Conservation (phyloP, 352 stramenopile genomes). For the Thalassiosira livingstoniorum region DNA sequence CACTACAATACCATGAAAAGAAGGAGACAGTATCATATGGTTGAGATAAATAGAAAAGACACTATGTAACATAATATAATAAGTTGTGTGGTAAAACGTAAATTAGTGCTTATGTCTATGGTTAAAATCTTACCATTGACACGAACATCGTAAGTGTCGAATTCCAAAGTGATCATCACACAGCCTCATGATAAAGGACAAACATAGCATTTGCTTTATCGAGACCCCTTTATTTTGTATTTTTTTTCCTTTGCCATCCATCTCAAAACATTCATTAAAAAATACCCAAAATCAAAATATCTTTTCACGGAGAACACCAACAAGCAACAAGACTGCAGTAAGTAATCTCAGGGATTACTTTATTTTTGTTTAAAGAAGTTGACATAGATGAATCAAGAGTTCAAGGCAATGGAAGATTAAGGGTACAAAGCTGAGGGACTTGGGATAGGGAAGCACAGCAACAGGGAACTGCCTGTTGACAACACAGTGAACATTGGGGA, state of each 20-base stretch:
- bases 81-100: too few species aligned
- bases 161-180: too few species aligned
- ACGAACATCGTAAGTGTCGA: too few species aligned
- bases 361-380: neutral
- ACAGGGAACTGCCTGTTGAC: constrained; percentile 9
- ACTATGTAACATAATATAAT: too few species aligned
- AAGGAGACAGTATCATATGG: too few species aligned
- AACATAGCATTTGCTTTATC: too few species aligned
- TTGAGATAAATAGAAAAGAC: too few species aligned
- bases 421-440: constrained; percentile 4
- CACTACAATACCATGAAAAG: too few species aligned
- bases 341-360: constrained; percentile 7
- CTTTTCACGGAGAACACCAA: constrained; percentile 3
- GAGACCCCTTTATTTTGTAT: neutral
- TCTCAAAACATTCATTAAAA: neutral
- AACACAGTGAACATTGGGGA: constrained; percentile 13
- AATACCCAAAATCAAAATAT: neutral
- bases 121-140: too few species aligned
- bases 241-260: neutral
- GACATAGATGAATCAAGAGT: constrained; percentile 5
- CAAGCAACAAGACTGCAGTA: constrained; percentile 7
- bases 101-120: too few species aligned
- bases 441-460: constrained; percentile 26
- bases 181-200: too few species aligned
- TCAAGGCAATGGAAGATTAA: neutral